These are phyloP conservation scores for Mrakia frigida DNA, from an alignment of 768 basidiomycete genomes.

Conservation along the genomic window DNA sequence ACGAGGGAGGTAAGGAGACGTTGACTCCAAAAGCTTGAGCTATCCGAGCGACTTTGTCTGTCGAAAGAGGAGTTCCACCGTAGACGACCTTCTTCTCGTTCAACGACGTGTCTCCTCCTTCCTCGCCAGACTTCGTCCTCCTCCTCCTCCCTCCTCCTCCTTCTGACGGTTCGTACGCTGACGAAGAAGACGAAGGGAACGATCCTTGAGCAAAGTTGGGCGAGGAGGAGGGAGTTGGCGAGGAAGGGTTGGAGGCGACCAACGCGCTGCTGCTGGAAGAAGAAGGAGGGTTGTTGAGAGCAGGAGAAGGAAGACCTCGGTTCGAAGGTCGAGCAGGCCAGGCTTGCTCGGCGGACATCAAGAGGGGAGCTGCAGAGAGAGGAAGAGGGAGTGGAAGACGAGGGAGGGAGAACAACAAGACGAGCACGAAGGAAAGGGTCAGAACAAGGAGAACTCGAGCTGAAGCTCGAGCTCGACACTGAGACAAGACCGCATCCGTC, in stretches of 20 bases:
- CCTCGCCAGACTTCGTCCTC: not conserved
- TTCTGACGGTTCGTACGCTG: not conserved
- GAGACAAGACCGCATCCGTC: slow-evolving; percentile 2
- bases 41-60: slow-evolving; percentile 6
- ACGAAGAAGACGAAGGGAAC: not conserved
- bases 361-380: slow-evolving; percentile 6
- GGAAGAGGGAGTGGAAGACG: not conserved
- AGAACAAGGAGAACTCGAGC: not conserved
- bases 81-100: not conserved
- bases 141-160: not conserved
- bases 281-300: too few relatives aligned
- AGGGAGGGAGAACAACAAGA: not conserved
- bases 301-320: not conserved
- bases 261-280: too few relatives aligned
- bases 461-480: not conserved
- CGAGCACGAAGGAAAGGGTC: too few relatives aligned
- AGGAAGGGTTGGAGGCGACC: not conserved
- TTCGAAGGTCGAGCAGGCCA: slow-evolving; percentile 14
- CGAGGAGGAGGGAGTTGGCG: not conserved
- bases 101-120: not conserved
- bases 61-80: not conserved
- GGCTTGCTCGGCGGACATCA: slow-evolving; percentile 21
- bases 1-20: slow-evolving; percentile 1
- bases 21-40: slow-evolving; percentile 20
- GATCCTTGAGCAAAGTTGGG: not conserved